Evolutionary conservation across 108 stramenopile genomes (phyloP), one percentile per base, ranked within the genome.

Genomic region (Cyclotella sp.): DNA sequence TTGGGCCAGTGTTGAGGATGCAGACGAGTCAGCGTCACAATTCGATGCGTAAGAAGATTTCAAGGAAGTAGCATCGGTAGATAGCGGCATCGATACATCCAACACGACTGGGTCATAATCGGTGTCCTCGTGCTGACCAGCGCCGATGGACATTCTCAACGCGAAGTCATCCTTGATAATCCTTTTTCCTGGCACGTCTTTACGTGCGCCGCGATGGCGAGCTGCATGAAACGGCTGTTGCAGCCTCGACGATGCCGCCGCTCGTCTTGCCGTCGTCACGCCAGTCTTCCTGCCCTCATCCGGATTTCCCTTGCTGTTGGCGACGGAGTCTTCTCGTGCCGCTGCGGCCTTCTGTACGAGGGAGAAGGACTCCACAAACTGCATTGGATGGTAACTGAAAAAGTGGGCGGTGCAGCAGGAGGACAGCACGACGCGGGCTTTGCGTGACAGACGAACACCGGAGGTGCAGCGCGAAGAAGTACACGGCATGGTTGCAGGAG

Each of bases 91-190:
- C 5, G 55, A 34, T 6, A 34, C 34, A 55, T 26, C 47, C 47
- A 49, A n/a, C n/a, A 21, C 24, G 11, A 3, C 24, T 24, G 24
- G 3, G 1, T 12, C 24, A 5, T 4, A 24, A 0, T 24, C 11
- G 13, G 3, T 6, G 11, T n/a, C 55, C 22, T 26, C 22, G 8
- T 24, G n/a, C 55, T 26, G 19, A 21, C 4, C 12, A 3, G 13
- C 8, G 55, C 55, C 12, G 13, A 21, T 24, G n/a, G 21, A 24
- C 55, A 55, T 55, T 22, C 55, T 55, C 55, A 55, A 24, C 5
- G 55, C 55, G 24, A 55, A 55, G 24, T 55, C 55, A 8, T 55
- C 55, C 55, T 55, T 55, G 55, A 21, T 55, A 7, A 7, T 24
- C 11, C 1, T 8, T 24, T 55, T 55, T 12, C 8, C 24, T 22